These are phyloP conservation scores for Heracleum sosnowskyi DNA, from an alignment of 129 eudicot genomes.

Conservation along the genomic window DNA sequence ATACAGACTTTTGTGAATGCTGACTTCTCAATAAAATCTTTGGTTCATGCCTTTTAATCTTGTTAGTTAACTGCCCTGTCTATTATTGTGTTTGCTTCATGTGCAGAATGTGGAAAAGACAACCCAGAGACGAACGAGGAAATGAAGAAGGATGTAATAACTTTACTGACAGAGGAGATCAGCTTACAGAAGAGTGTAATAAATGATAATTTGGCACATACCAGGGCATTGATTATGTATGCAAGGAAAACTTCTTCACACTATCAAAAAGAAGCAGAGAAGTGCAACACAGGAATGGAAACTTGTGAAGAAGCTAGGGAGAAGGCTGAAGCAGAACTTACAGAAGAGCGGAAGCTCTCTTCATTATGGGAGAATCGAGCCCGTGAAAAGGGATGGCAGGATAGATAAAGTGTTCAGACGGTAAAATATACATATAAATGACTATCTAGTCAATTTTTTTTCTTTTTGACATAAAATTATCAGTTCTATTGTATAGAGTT, in stretches of 20 bases:
- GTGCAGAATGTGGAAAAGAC: slow-evolving; percentile 29
- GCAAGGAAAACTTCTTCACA: slow-evolving; percentile 28
- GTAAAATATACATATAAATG: not conserved
- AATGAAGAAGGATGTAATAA: slow-evolving; percentile 28
- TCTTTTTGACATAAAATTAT: not conserved
- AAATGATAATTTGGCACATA: slow-evolving; percentile 25
- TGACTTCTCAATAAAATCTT: not conserved
- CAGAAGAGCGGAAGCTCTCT: slow-evolving; percentile 31
- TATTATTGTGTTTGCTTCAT: not conserved
- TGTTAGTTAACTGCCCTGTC: not conserved
- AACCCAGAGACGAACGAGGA: slow-evolving; percentile 18
- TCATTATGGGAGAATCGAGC: slow-evolving; percentile 35
- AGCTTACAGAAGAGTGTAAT: slow-evolving; percentile 24
- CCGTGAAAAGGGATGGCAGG: slow-evolving; percentile 27
- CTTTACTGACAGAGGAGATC: slow-evolving; percentile 32
- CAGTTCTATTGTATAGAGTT: not conserved
- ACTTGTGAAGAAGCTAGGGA: slow-evolving; percentile 42
- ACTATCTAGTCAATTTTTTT: not conserved
- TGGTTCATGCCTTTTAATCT: not conserved
- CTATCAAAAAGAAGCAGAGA: slow-evolving; percentile 43
- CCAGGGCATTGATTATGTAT: slow-evolving; percentile 21
- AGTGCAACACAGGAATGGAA: slow-evolving; percentile 36
- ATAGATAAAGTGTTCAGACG: not conserved
- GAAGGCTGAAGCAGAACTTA: slow-evolving; percentile 24
- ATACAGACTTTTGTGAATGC: not conserved